Evolutionary conservation across 176 grass and related monocot species (phyloP), one percentile per base, ranked within the genome.

Genomic region (Rhipidocladum racemiflorum): DNA sequence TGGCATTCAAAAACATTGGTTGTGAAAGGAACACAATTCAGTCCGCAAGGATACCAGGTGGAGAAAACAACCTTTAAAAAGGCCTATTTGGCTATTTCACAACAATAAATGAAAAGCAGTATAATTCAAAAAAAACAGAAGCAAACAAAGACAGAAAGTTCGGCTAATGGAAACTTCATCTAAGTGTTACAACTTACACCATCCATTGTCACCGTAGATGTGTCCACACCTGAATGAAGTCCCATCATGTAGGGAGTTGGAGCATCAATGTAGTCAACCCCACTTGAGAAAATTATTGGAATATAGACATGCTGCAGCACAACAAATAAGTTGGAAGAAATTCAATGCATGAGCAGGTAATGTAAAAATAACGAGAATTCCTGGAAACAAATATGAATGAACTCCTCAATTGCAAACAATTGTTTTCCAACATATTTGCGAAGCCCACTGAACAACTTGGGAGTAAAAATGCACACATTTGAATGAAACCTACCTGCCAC

Each of bases 211-310:
- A 99, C 85, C 5, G 65, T 65, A 78, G 87, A 99, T 66, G 96
- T 99, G 85, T 99, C 96, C 78, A 99, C 96, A 54, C 87, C 93
- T 73, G 96, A 99, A 82, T 99, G 92, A 93, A 99, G 92, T 82
- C 96, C 96, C 96, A 99, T 99, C 96, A 99, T 99, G 85, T 95
- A 99, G 43, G 96, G 96, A 82, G 96, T 99, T 18, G 96, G 96
- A 75, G 92, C 92, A 87, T 99, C 96, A 83, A 99, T 99, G 85
- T 99, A 99, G 76, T 99, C 96, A 81, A 99, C 93, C 27, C 96
- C 96, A 90, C 96, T 99, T 76, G 94, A 99, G 86, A 99, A 99
- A 74, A 99, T 91, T 87, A 95, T 88, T 90, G 96, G 96, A 84
- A 99, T 99, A 55, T 99, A 99, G 39, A 95, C 96, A 85, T 99